Evolutionary conservation across 176 grass and related monocot genomes (phyloP).

Genomic region (Saccharum spontaneum): DNA sequence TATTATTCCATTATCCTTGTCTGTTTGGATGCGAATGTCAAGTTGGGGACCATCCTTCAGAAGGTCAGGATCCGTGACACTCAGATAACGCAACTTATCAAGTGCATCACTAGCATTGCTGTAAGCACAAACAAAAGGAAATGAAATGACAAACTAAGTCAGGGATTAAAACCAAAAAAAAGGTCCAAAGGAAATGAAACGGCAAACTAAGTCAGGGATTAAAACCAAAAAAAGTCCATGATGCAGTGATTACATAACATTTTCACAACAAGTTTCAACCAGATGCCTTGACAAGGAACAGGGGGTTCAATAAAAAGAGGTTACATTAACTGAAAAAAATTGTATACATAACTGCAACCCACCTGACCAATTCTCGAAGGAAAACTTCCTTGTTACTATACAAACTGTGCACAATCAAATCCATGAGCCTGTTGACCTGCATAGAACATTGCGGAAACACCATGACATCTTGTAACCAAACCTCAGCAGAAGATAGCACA

Average conservation of each 20-base stretch:
- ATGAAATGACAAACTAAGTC: conserved; percentile 10
- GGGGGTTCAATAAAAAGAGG: background rate
- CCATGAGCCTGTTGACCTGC: conserved; percentile 98
- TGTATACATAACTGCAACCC: background rate
- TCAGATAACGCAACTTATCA: conserved; percentile 93
- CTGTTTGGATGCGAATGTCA: conserved; percentile 80
- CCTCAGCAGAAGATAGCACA: background rate
- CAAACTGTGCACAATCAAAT: conserved; percentile 98
- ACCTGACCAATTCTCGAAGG: conserved; percentile 93
- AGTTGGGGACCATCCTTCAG: conserved; percentile 87
- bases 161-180: background rate
- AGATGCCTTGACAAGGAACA: background rate
- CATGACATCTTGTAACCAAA: background rate
- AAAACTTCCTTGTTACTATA: conserved; percentile 99
- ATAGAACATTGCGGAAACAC: conserved; percentile 14
- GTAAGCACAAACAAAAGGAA: conserved; percentile 2
- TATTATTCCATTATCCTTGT: conserved; percentile 91
- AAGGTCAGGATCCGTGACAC: conserved; percentile 87
- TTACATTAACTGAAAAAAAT: background rate
- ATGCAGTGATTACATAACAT: background rate
- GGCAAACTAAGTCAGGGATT: background rate
- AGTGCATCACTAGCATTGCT: conserved; percentile 99
- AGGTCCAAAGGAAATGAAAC: background rate
- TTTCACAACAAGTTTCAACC: background rate
- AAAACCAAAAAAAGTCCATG: background rate